Evolutionary conservation across 805 yeast genomes (phyloP).

Genomic region (Kuraishia borneana): DNA sequence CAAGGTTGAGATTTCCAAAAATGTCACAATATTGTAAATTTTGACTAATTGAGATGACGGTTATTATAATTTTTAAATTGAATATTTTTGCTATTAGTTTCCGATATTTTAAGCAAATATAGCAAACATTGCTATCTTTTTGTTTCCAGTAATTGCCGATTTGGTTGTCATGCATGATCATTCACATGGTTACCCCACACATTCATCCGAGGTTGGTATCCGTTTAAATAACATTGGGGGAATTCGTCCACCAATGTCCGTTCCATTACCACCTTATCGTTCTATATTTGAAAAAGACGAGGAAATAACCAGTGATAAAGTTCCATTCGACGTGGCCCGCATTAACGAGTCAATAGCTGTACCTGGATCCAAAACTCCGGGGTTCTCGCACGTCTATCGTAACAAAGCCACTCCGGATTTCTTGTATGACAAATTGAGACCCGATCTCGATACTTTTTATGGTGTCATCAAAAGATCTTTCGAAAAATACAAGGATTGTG

Average conservation of each 20-base stretch:
- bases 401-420: constrained; percentile 1
- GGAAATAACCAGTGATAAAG: neutral
- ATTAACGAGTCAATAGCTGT: neutral
- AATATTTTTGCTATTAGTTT: no score
- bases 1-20: no score
- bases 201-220: no score
- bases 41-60: no score
- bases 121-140: no score
- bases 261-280: neutral
- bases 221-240: no score
- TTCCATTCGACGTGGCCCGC: neutral
- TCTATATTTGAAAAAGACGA: neutral
- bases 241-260: neutral
- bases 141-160: no score
- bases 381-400: constrained; percentile 3
- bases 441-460: constrained; percentile 26
- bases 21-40: no score
- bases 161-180: no score
- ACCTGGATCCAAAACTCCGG: neutral
- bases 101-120: no score
- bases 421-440: constrained; percentile 12
- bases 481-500: constrained; percentile 12
- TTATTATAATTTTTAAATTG: no score
- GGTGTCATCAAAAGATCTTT: constrained; percentile 20
- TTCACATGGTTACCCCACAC: no score